These are phyloP conservation scores for Xenoacremonium recifei DNA, from an alignment of 2,329 filamentous ascomycete species.

Conservation along the genomic window DNA sequence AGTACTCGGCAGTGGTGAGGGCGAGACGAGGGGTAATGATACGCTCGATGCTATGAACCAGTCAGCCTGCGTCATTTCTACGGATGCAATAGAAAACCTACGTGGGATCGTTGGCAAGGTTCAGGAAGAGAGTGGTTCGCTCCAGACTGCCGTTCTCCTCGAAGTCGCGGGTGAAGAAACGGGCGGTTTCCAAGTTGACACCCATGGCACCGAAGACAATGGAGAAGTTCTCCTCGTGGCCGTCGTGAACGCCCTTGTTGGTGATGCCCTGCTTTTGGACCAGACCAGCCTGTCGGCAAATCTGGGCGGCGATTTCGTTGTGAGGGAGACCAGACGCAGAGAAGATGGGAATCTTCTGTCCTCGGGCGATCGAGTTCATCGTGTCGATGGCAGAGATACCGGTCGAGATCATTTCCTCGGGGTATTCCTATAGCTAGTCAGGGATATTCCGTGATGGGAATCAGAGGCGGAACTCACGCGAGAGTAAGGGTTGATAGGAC, in stretches of 20 bases:
- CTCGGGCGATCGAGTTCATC: constrained; percentile 97
- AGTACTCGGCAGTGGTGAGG: constrained; percentile 98
- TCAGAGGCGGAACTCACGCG: constrained; percentile 58
- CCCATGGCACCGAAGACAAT: constrained; percentile 99
- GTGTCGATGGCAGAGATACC: constrained; percentile 99
- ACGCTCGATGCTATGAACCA: constrained; percentile 79
- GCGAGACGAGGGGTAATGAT: constrained; percentile 99
- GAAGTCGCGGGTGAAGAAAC: constrained; percentile 98
- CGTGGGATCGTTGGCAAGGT: constrained; percentile 98
- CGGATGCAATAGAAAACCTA: constrained; percentile 49
- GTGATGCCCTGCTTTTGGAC: constrained; percentile 75
- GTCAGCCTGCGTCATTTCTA: constrained; percentile 7
- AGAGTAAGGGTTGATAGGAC: constrained; percentile 96
- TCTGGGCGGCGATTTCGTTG: constrained; percentile 99
- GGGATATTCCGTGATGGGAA: constrained; percentile 1
- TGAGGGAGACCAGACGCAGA: constrained; percentile 96
- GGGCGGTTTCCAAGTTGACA: constrained; percentile 98
- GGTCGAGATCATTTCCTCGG: constrained; percentile 99
- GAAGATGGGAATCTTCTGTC: constrained; percentile 99
- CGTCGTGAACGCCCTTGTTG: constrained; percentile 94
- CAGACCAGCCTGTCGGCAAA: constrained; percentile 93
- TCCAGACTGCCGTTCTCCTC: constrained; percentile 99
- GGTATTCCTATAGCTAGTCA: constrained; percentile 71
- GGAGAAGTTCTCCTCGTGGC: constrained; percentile 98
- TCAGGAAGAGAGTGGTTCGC: constrained; percentile 94